phyloP scores from a whole-genome alignment of 129 eudicot genomes.

The Tanacetum coccineum region DNA sequence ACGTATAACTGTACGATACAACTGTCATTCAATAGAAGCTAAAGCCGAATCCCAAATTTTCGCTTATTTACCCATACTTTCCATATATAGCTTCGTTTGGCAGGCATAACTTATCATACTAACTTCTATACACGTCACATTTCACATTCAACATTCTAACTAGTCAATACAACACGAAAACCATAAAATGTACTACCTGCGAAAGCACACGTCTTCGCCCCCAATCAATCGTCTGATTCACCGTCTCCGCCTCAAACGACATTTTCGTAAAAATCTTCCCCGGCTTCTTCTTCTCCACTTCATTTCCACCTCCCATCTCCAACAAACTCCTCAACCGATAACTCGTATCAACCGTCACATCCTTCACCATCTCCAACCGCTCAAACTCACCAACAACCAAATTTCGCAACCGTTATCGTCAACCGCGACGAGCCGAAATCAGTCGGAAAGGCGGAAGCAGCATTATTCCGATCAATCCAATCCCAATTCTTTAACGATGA shows the following conservation, averaged over 20 bases:
- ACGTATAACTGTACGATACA: too few species aligned
- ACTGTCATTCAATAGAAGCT: too few species aligned
- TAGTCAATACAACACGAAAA: too few species aligned
- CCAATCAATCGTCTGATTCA: constrained; percentile 46
- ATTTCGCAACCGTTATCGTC: constrained; percentile 30
- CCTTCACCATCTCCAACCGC: constrained; percentile 66
- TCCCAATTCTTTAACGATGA: too few species aligned
- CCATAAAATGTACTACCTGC: too few species aligned
- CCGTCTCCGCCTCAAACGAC: constrained; percentile 57
- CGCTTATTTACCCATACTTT: too few species aligned
- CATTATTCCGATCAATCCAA: constrained; percentile 73
- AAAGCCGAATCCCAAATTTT: too few species aligned
- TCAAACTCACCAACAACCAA: constrained; percentile 37
- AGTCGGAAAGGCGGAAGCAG: constrained; percentile 75
- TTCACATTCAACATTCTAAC: too few species aligned
- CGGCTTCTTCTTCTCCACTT: constrained; percentile 61
- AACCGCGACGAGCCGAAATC: constrained; percentile 76
- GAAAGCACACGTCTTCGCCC: constrained; percentile 52
- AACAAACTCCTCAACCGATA: constrained; percentile 63
- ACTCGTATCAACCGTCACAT: constrained; percentile 74
- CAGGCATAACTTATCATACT: too few species aligned
- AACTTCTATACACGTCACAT: too few species aligned
- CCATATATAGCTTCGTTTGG: too few species aligned
- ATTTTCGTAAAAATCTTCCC: constrained; percentile 92
- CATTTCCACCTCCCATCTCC: too few species aligned